Conservation (phyloP, 2,329 filamentous ascomycete genomes). For the Paradendryphiella salina region DNA sequence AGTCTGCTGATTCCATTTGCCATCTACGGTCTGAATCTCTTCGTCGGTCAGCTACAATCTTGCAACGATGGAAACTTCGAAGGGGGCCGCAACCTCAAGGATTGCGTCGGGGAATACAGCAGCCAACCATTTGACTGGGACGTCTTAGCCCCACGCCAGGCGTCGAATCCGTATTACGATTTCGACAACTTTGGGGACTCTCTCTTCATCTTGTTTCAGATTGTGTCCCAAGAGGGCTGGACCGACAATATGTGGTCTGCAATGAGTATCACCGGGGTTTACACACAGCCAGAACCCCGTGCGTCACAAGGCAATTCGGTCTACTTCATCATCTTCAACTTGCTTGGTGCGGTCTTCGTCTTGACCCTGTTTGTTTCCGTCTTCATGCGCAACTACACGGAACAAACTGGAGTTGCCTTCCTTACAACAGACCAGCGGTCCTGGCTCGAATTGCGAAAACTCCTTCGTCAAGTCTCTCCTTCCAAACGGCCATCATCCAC, state of each 20-base stretch:
- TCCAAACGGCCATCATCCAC: conserved; percentile 88
- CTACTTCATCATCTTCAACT: conserved; percentile 96
- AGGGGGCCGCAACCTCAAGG: conserved; percentile 61
- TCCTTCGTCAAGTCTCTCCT: conserved; percentile 88
- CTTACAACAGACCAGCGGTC: conserved; percentile 94
- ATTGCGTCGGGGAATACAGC: conserved; percentile 83
- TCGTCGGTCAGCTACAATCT: conserved; percentile 74
- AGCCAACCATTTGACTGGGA: conserved; percentile 81
- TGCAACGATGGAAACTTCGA: conserved; percentile 73
- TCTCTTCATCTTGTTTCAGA: conserved; percentile 95
- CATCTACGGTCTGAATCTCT: conserved; percentile 92
- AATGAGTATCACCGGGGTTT: conserved; percentile 77
- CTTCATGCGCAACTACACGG: conserved; percentile 99
- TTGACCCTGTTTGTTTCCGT: conserved; percentile 97
- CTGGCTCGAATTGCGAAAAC: conserved; percentile 92
- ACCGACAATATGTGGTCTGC: conserved; percentile 85
- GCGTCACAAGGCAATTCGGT: conserved; percentile 80
- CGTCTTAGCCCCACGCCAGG: conserved; percentile 79
- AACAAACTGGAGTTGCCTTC: conserved; percentile 96
- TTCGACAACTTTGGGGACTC: conserved; percentile 96
- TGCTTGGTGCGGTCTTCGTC: conserved; percentile 93
- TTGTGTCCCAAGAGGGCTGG: conserved; percentile 99
- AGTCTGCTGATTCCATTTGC: conserved; percentile 95
- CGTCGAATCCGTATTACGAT: conserved; percentile 79
- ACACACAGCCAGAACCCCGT: conserved; percentile 70